Conservation (phyloP, 2,329 filamentous ascomycete genomes). For the Achaetomium macrosporum region DNA sequence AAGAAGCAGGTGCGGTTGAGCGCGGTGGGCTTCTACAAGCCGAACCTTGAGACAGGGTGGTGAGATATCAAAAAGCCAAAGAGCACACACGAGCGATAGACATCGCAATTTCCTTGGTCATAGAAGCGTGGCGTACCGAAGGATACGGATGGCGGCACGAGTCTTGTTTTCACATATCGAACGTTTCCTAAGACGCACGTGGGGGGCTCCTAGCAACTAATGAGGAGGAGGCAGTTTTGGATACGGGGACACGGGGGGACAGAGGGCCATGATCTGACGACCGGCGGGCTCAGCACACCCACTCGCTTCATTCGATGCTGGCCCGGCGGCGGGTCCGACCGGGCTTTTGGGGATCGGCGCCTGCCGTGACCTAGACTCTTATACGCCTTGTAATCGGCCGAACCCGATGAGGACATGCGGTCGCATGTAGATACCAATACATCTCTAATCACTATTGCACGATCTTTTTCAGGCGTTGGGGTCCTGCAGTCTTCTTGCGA, state of each 20-base stretch:
- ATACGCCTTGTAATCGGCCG: conserved; percentile 11
- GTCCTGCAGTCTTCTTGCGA: no score
- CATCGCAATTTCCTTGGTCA: conserved; percentile 8
- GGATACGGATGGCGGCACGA: not conserved
- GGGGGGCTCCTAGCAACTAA: not conserved
- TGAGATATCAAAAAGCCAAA: conserved; percentile 18
- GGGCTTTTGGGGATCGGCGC: not conserved
- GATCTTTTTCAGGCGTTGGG: not conserved
- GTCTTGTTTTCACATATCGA: not conserved
- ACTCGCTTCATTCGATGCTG: conserved; percentile 4
- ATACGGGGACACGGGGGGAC: not conserved
- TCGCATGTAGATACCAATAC: conserved; percentile 1
- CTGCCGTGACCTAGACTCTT: conserved; percentile 1
- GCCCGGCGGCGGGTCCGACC: conserved; percentile 4
- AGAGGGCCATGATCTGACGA: conserved; percentile 6
- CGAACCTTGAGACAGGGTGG: conserved; percentile 25
- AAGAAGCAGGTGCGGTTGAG: conserved; percentile 33
- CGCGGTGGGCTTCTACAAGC: conserved; percentile 29
- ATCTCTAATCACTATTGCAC: conserved; percentile 12
- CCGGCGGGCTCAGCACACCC: not conserved
- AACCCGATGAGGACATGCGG: conserved; percentile 1
- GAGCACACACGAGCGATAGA: not conserved
- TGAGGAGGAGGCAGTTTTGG: conserved; percentile 1
- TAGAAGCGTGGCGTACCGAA: conserved; percentile 4
- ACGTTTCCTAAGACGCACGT: not conserved